Percentiles rank a stretch among this genome's conserved stretches.
phyloP scores from a whole-genome alignment of 495 filamentous ascomycete species.

The Trichoderma virens region DNA sequence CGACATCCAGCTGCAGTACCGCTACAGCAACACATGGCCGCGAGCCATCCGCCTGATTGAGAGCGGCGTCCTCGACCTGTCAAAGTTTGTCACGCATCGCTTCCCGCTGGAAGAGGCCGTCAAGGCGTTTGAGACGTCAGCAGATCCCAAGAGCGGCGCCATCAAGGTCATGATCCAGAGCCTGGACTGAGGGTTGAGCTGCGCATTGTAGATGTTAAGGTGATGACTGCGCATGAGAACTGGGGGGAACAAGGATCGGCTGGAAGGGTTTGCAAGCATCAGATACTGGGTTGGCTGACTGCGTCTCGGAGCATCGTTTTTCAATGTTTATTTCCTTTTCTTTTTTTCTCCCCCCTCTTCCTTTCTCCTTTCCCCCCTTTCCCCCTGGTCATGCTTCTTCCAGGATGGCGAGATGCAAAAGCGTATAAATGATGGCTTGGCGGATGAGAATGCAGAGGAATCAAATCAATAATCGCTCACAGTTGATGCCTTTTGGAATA shows the following conservation, averaged over 20 bases:
- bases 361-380: background rate
- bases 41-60: conserved; percentile 80
- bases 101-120: conserved; percentile 79
- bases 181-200: conserved; percentile 24
- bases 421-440: background rate
- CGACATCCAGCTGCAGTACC: conserved; percentile 91
- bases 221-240: background rate
- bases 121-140: conserved; percentile 79
- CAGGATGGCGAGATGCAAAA: background rate
- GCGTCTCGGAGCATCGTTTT: too few species aligned
- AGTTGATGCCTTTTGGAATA: too few species aligned
- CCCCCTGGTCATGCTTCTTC: background rate
- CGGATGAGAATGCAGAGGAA: background rate
- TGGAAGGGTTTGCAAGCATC: background rate
- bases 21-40: conserved; percentile 94
- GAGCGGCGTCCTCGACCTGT: conserved; percentile 72
- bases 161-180: conserved; percentile 93
- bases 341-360: background rate
- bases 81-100: conserved; percentile 78
- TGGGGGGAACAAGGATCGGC: background rate
- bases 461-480: too few species aligned
- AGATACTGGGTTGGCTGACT: background rate
- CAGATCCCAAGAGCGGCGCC: conserved; percentile 81
- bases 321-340: background rate
- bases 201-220: background rate